phyloP scores from a whole-genome alignment of 2,329 filamentous ascomycete genomes.

The Xylaria arbuscula region DNA sequence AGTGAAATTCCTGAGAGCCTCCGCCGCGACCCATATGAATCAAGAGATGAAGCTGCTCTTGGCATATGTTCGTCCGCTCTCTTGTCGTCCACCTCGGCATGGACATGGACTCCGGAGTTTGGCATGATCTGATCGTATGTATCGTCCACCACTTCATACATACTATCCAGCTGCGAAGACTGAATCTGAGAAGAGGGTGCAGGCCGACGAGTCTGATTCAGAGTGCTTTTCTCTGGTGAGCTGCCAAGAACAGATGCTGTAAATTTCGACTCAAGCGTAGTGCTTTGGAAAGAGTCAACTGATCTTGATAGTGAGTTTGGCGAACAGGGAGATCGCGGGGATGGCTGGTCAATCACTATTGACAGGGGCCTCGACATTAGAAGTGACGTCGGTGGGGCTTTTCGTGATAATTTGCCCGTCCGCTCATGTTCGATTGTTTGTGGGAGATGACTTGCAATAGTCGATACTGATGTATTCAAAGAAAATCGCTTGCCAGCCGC shows the following conservation, averaged over 20 bases:
- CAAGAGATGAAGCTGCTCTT: conserved; percentile 42
- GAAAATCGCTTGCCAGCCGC: conserved; percentile 60
- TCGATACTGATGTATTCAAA: conserved; percentile 44
- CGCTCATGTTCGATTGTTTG: conserved; percentile 44
- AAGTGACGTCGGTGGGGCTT: conserved; percentile 59
- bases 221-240: conserved; percentile 25
- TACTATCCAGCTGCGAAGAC: conserved; percentile 7
- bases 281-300: conserved; percentile 19
- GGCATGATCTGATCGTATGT: background rate
- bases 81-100: background rate
- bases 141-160: background rate
- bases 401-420: conserved; percentile 47
- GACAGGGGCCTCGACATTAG: conserved; percentile 64
- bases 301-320: conserved; percentile 32
- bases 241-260: conserved; percentile 8
- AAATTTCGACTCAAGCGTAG: conserved; percentile 27
- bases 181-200: background rate
- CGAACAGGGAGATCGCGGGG: conserved; percentile 52
- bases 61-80: conserved; percentile 33
- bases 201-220: background rate
- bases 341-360: conserved; percentile 65
- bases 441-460: conserved; percentile 36
- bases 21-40: conserved; percentile 34
- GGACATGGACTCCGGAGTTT: background rate
- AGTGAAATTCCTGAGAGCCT: conserved; percentile 32